These are phyloP conservation scores for Fusarium coffeatum DNA, from an alignment of 2,329 filamentous ascomycete genomes.

Conservation along the genomic window DNA sequence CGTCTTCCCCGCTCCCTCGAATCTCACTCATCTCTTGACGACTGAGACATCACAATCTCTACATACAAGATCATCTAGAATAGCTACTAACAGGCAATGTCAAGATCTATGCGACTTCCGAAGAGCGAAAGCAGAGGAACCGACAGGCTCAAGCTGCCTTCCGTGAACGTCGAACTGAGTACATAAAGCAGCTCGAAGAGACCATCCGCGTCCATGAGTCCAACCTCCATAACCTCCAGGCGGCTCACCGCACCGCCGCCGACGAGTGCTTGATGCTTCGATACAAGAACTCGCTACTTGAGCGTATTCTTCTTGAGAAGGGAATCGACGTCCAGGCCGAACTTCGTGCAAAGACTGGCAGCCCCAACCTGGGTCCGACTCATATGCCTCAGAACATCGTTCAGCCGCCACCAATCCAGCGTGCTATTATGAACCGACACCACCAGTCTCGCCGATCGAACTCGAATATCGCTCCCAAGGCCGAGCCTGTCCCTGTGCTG, in stretches of 20 bases:
- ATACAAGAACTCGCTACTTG: constrained; percentile 97
- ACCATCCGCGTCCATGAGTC: constrained; percentile 98
- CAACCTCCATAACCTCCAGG: constrained; percentile 89
- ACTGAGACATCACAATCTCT: constrained; percentile 19
- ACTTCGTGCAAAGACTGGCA: constrained; percentile 90
- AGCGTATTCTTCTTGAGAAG: constrained; percentile 96
- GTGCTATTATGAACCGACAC: constrained; percentile 83
- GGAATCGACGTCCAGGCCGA: constrained; percentile 98
- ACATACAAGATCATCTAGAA: constrained; percentile 8
- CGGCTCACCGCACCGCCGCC: constrained; percentile 91
- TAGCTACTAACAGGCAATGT: constrained; percentile 31
- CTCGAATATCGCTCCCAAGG: constrained; percentile 80
- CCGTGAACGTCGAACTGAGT: constrained; percentile 94
- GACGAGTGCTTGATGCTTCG: constrained; percentile 98
- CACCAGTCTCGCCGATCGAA: constrained; percentile 78
- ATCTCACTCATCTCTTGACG: background rate
- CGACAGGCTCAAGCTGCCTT: constrained; percentile 97
- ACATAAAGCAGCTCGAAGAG: constrained; percentile 98
- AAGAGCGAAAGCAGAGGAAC: constrained; percentile 98
- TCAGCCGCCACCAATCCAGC: constrained; percentile 80
- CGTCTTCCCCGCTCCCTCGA: constrained; percentile 15
- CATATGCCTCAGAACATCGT: constrained; percentile 75
- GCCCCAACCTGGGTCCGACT: constrained; percentile 79
- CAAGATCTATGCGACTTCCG: constrained; percentile 97
- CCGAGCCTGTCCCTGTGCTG: constrained; percentile 65